Evolutionary conservation across 768 basidiomycete genomes (phyloP).

Genomic region (Rhodosporidiobolus sp.): DNA sequence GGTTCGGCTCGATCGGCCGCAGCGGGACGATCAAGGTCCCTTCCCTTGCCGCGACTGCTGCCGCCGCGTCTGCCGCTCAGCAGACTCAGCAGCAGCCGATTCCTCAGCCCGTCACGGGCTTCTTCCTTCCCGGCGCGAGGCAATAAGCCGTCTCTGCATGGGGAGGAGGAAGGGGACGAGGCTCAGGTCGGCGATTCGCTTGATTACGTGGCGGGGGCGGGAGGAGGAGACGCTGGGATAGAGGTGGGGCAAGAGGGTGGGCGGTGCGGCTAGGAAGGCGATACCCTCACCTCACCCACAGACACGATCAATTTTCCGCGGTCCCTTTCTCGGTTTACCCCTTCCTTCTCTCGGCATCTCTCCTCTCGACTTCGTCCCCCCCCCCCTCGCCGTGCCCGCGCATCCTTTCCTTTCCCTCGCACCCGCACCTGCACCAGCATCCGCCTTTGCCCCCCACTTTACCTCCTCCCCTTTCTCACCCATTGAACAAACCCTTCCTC

Average conservation of each 20-base stretch:
- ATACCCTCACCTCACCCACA: background rate
- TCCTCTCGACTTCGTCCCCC: background rate
- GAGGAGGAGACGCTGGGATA: no score
- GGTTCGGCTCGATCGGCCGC: constrained; percentile 15
- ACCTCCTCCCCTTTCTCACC: background rate
- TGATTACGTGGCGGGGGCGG: no score
- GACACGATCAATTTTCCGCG: background rate
- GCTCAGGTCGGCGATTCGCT: no score
- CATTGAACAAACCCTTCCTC: no score
- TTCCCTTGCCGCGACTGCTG: background rate
- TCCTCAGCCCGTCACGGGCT: background rate
- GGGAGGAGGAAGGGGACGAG: no score
- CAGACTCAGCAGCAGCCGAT: background rate
- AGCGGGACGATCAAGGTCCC: background rate
- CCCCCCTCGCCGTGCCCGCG: background rate
- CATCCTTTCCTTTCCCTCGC: background rate
- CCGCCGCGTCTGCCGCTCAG: background rate
- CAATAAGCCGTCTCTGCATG: no score
- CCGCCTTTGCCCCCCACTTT: background rate
- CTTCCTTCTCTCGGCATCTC: background rate
- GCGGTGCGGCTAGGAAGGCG: no score
- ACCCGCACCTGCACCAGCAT: no score
- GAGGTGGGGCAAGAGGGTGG: no score
- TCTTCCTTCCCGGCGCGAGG: background rate
- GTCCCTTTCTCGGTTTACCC: no score